Evolutionary conservation across 495 filamentous ascomycete species (phyloP), one percentile per base, ranked within the genome.

Genomic region (Tuber brumale): DNA sequence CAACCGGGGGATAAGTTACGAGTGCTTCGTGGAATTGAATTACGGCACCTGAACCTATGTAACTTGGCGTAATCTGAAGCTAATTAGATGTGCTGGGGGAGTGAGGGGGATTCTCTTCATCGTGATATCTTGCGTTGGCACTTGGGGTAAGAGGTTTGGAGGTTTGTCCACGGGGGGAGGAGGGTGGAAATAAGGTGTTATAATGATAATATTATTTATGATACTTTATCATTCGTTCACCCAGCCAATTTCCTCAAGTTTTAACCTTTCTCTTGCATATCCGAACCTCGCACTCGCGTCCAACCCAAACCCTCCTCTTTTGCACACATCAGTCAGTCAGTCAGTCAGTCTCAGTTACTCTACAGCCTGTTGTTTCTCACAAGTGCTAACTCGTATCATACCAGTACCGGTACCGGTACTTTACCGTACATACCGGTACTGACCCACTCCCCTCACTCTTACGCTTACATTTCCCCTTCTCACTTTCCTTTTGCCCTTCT

Each of bases 1-100:
- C 78, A 79, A 79, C 76, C 72, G 74, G 42, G 72, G 72, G 57
- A 66, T 66, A 66, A 66, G 57, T 66, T 66, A 66, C 27, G 57
- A 35, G 31, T 66, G 12, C 27, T 35, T 18, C 3, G 6, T 35
- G 57, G 18, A 35, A 66, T 31, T 27, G 27, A 66, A 18, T 35
- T 35, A 61, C 51, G 9, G 10, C 12, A 16, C 37, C 37, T 39
- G 37, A 39, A 39, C 37, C 37, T 42, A 42, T 10, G n/a, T 61
- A 61, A 27, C n/a, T 8, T 66, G 6, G 0, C 27, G 27, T 66
- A 66, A 66, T 66, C 14, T 12, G 27, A 66, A 66, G 57, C 18
- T 31, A 42, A 7, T 10, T 42, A 39, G 6, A 1, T 31, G 57
- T 19, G 5, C 14, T 35, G n/a, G 14, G 27, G 4, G 12, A 66